Conservation (phyloP, 2,329 filamentous ascomycete species). For the Colletotrichum sidae region DNA sequence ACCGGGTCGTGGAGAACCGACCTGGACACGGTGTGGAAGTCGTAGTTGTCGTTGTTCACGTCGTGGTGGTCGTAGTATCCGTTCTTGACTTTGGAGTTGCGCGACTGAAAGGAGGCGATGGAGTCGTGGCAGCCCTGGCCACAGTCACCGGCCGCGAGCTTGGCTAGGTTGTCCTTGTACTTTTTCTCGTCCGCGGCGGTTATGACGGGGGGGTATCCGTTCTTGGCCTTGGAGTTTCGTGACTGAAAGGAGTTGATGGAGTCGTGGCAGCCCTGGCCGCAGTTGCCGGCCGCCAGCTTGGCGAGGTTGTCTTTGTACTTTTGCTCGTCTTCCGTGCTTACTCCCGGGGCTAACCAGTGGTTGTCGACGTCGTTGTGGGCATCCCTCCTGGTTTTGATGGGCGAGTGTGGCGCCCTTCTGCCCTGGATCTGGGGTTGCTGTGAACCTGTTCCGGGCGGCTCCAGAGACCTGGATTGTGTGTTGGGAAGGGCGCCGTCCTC, state of each 20-base stretch:
- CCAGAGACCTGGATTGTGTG: no score
- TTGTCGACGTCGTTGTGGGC: neutral
- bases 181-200: neutral
- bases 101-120: neutral
- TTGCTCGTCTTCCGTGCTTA: neutral
- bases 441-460: no score
- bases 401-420: neutral
- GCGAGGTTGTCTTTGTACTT: constrained; percentile 17
- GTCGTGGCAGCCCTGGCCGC: neutral
- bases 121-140: neutral
- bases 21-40: neutral
- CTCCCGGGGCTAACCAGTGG: neutral
- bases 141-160: neutral
- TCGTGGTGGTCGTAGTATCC: neutral
- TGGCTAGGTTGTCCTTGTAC: constrained; percentile 7
- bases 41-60: neutral
- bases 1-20: neutral
- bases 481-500: no score
- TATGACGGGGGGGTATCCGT: neutral
- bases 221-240: neutral
- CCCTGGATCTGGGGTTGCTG: neutral
- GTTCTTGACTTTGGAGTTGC: neutral
- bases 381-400: neutral
- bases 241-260: neutral
- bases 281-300: neutral